Percentiles rank a stretch among this genome's conserved stretches.
These are phyloP conservation scores for Oehlia diaphana DNA, from an alignment of 192 early-diverging fungal genomes.

Conservation along the genomic window DNA sequence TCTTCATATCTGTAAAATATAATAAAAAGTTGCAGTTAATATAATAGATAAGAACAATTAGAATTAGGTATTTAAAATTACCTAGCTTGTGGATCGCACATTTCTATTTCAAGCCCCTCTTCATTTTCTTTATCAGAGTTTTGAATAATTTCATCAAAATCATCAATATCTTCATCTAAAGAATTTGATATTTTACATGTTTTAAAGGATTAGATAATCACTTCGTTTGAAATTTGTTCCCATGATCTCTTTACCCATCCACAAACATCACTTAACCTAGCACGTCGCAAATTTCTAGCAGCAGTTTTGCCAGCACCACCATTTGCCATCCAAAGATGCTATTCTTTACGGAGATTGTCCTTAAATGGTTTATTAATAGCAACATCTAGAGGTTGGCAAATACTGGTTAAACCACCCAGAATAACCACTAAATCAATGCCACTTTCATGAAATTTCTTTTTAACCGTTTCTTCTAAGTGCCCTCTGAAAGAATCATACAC, in stretches of 20 bases:
- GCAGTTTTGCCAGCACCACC: not conserved
- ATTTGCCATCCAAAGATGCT: conserved; percentile 3
- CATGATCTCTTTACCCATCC: not conserved
- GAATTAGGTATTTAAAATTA: no score
- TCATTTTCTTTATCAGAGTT: not conserved
- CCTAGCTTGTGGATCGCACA: no score
- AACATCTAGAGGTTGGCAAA: conserved; percentile 15
- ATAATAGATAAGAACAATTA: no score
- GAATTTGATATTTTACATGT: conserved; percentile 3
- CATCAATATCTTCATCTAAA: not conserved
- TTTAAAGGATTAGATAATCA: not conserved
- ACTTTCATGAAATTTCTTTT: not conserved
- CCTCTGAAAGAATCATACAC: conserved; percentile 6
- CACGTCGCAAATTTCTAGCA: not conserved
- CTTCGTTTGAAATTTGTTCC: not conserved
- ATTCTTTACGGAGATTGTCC: not conserved
- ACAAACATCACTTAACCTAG: not conserved
- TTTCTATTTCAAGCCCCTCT: no score
- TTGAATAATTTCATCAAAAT: no score
- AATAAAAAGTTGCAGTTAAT: no score
- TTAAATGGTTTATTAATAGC: conserved; percentile 17
- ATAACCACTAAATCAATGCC: conserved; percentile 1
- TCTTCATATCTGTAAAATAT: no score
- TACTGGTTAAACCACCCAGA: conserved; percentile 10
- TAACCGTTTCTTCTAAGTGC: not conserved